A percentile compares a stretch with the other conserved stretches of the same genome.
Conservation (phyloP, 202 grass and related monocot genomes). For the Setaria viridis region DNA sequence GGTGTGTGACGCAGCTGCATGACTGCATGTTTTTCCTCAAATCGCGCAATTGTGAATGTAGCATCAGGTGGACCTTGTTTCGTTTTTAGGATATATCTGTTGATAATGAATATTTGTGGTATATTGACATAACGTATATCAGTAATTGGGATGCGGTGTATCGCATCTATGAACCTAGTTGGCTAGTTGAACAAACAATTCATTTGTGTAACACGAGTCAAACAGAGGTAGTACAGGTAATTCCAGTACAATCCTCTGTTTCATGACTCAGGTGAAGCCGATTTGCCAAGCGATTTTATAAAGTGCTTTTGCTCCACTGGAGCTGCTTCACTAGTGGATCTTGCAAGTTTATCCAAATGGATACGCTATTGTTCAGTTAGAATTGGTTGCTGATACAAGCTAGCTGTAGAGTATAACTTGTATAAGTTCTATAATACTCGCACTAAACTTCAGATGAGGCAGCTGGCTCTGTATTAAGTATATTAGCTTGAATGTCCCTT, state of each 20-base stretch:
- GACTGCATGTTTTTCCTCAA: neutral
- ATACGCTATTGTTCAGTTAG: neutral
- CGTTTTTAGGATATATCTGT: too few relatives aligned
- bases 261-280: neutral
- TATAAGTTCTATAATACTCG: neutral
- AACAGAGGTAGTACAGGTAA: neutral
- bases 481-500: neutral
- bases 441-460: neutral
- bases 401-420: neutral
- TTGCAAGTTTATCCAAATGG: neutral
- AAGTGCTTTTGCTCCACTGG: neutral
- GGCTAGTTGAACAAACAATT: neutral
- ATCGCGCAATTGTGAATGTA: too few relatives aligned
- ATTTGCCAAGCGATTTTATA: neutral
- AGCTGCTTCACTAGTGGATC: neutral
- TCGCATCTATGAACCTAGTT: neutral
- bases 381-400: neutral
- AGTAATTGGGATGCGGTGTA: neutral
- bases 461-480: neutral
- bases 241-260: neutral
- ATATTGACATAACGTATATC: neutral
- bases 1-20: neutral
- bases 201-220: neutral
- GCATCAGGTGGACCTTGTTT: too few relatives aligned
- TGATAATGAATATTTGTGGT: neutral